These are phyloP conservation scores for Malus domestica DNA, from an alignment of 306 rosid genomes.

Conservation along the genomic window ASM211411v1 NC_041803.1:37763001-37763500, in stretches of 20 bases:
- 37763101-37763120: constrained; percentile 2
- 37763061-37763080: not conserved
- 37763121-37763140: constrained; percentile 6
- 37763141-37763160: constrained; percentile 15
- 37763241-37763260: constrained; percentile 24
- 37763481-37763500: too few relatives aligned
- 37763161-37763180: not conserved
- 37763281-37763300: not conserved
- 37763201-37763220: constrained; percentile 35
- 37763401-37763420: constrained; percentile 21
- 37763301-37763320: not conserved
- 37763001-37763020: not conserved
- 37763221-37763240: constrained; percentile 11
- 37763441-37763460: constrained; percentile 31
- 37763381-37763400: constrained; percentile 30
- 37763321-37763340: not conserved
- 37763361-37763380: not conserved
- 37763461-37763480: not conserved
- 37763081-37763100: constrained; percentile 4
- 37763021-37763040: not conserved
- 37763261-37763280: not conserved
- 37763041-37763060: constrained; percentile 6
- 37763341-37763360: not conserved
- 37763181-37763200: constrained; percentile 42
- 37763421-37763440: not conserved